Base-by-base conservation (phyloP, 148 eudicot species). In the Vaccinium myrtillus region DNA sequence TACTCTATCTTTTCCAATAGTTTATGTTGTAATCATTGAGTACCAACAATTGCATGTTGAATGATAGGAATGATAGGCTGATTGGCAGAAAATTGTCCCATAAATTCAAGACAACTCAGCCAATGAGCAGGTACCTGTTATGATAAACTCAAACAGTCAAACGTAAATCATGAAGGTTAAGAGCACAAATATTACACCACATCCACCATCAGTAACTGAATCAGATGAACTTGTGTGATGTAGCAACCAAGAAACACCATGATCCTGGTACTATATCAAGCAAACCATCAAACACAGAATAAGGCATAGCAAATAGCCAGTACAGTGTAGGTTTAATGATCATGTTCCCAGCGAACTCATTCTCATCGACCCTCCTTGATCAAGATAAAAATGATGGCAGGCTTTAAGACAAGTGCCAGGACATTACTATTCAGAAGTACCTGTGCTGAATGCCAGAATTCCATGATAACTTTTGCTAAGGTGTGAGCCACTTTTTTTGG, bases 381-480 rank as follows among this genome's bases (percentile, higher is more conserved):
- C 84, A 81, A 75, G 59, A 50, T 9, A 83, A 75, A 86, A 84
- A 84, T 51, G 59, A 59, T 51, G 75, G 84, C 85, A 81, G 75
- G 46, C 54, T 82, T 56, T 85, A 83, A 61, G 55, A 75, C 43
- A 84, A 84, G 84, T 71, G 84, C 67, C 85, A 48, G 32, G 51
- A 76, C 80, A 86, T 32, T 82, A 81, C 82, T 83, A 55, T 80
- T 79, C 30, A 83, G 83, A 81, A 53, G 75, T 78, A 90, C 88
- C 90, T 91, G 89, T 75, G 93, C 93, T 69, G 91, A 90, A 81
- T 82, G 88, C 99, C 99, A 97, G 88, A 97, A 97, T 30, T 91
- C 95, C 92, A 88, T 93, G 85, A 97, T 92, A 79, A 94, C 92
- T 85, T 89, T 92, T 36, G 94, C 93, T 89, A 97, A 87, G 61